Base-by-base conservation (phyloP, 192 early-diverging fungal species). In the Coemansia sp. region DNA sequence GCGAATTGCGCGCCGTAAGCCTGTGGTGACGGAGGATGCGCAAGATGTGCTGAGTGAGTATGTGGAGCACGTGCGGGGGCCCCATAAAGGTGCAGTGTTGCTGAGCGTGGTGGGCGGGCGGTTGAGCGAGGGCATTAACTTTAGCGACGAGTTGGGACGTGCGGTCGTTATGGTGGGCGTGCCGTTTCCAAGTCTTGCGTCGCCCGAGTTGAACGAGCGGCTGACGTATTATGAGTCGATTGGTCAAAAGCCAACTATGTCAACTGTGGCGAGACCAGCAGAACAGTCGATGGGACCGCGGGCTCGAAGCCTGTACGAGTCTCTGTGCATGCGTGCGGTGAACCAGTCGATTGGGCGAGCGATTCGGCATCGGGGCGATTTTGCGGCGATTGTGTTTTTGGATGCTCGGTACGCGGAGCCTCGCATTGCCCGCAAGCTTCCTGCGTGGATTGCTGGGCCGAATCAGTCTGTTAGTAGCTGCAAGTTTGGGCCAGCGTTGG, bases 81-180 rank as follows among this genome's bases (percentile, higher is more conserved):
- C 29, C 0, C 65, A 66, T 68, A 76, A 69, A 1, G 91, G 94
- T 0, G 91, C 93, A 0, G 74, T 98, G 4, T 73, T 98, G 50
- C 83, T 98, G 49, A 91, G 90, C 41, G 94, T 98, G 7, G 91
- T 98, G 0, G 90, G 90, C 22, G 94, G 94, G 23, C 92, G 92
- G 58, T 84, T 97, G 85, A 93, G 90, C 54, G 94, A 98, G 71
- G 94, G 94, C 1, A 98, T 95, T 68, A 93, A 92, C 52, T 96
- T 98, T 59, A 88, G 90, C 12, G 93, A 98, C 66, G 81, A 88
- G 9, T 54, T 98, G 61, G 94, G 92, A 12, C 78, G 94, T 54
- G 86, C 86, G 16, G 89, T 95, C 0, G 83, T 96, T 14, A 93
- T 97, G 89, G 73, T 95, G 16, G 94, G 94, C 1, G 74, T 97